These are phyloP conservation scores for Fusarium continuum DNA, from an alignment of 2,329 filamentous ascomycete species.

Conservation along the genomic window DNA sequence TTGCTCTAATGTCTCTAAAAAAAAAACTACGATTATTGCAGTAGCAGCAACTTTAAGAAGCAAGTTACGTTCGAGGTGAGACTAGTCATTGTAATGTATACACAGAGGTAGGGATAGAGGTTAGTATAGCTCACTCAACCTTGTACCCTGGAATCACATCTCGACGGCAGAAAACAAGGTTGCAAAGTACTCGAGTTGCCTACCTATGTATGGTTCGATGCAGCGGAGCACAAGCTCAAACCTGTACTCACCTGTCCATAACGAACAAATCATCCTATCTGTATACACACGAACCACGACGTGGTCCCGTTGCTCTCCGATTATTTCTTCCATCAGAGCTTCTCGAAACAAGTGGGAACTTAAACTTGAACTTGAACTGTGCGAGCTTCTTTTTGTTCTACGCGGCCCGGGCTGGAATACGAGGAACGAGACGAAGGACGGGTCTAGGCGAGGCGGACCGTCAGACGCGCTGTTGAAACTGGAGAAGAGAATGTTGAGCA, in stretches of 20 bases:
- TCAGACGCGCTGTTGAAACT: conserved; percentile 6
- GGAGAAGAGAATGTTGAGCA: conserved; percentile 2
- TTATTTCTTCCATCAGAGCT: conserved; percentile 27
- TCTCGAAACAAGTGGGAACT: conserved; percentile 40
- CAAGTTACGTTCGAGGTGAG: conserved; percentile 7
- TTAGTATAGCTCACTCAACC: conserved; percentile 15
- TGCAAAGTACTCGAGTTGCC: too few species aligned
- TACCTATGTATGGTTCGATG: conserved; percentile 31
- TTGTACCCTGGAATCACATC: conserved; percentile 29
- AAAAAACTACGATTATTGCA: conserved; percentile 10
- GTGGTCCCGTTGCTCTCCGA: neutral
- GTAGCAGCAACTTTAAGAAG: conserved; percentile 15
- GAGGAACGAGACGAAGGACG: conserved; percentile 10
- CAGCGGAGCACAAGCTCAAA: conserved; percentile 14
- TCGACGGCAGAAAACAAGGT: conserved; percentile 4
- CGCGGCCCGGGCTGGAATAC: neutral
- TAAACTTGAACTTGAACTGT: too few species aligned
- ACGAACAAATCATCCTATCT: conserved; percentile 21
- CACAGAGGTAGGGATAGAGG: conserved; percentile 14
- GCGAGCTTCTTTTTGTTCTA: conserved; percentile 11
- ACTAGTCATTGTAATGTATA: neutral
- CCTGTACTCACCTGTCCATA: conserved; percentile 6
- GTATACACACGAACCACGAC: conserved; percentile 14
- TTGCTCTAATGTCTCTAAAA: too few species aligned
- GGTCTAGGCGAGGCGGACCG: conserved; percentile 23